Base-by-base conservation (phyloP, 805 yeast genomes). In the Wickerhamomyces sydowiorum region DNA sequence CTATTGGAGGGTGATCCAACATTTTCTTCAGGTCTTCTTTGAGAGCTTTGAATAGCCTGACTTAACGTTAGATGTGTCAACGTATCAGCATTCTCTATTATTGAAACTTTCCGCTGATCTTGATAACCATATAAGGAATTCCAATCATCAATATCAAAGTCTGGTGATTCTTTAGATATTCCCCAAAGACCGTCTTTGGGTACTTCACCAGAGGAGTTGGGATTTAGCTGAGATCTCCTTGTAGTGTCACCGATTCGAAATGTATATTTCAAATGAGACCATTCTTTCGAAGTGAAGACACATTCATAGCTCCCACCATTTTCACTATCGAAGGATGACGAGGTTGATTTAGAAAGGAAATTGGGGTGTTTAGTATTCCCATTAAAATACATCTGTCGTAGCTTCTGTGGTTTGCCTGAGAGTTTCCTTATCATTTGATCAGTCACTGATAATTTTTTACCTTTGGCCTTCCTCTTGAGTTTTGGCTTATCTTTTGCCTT, bases 401-500 rank as follows among this genome's bases (percentile, higher is more conserved):
- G 10, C 25, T 49, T 49, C 15, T 20, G 32, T 2, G 47, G 49
- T 35, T 44, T 50, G 5, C 53, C 53, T 9, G 48, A 40, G 3
- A 50, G 39, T 19, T 41, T 49, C 19, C 23, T 20, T 17, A 43
- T 43, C 50, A 47, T 47, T 20, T 43, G 35, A 27, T 25, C 37
- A 12, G 31, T 35, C 13, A 30, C 21, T 28, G 34, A 30, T 24
- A 17, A 10, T 24, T 23, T 12, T 8, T 38, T 38, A 12, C 27
- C 12, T 8, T 21, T 35, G 5, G 30, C 23, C 21, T n/a, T 20
- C n/a, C 3, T 25, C n/a, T 24, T 15, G 22, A 32, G 21, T 32
- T 23, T 19, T 22, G 25, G 7, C 6, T 15, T 7, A 8, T 21
- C 21, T 37, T 36, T n/a, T 10, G 15, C 7, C 9, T 14, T 30